phyloP scores from a whole-genome alignment of 345 rosid species.

The Citrus cavaleriei region DNA sequence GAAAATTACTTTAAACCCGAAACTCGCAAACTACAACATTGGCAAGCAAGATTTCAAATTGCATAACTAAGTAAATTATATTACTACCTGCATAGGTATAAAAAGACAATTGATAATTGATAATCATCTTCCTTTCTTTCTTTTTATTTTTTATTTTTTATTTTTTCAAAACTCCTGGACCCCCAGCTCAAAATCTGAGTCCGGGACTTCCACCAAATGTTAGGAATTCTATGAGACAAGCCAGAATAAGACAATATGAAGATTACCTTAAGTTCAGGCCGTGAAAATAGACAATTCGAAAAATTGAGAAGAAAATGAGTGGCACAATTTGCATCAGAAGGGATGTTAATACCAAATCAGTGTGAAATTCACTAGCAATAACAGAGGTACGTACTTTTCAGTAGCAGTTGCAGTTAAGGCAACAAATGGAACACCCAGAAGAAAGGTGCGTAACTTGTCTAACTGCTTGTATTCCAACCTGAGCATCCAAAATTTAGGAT shows the following conservation, averaged over 20 bases:
- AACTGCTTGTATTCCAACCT: conserved; percentile 50
- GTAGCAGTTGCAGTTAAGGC: conserved; percentile 54
- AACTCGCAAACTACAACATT: background rate
- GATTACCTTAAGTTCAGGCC: background rate
- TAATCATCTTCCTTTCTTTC: background rate
- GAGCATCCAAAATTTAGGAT: conserved; percentile 10
- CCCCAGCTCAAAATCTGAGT: background rate
- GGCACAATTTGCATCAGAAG: background rate
- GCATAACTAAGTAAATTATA: background rate
- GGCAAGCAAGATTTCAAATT: background rate
- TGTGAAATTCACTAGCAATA: background rate
- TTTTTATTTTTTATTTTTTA: background rate
- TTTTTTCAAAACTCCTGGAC: background rate
- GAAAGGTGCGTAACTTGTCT: conserved; percentile 31
- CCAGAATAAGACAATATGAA: background rate
- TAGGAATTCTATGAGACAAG: background rate
- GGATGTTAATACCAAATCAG: background rate
- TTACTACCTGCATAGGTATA: background rate
- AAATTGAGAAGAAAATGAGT: background rate
- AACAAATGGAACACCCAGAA: conserved; percentile 40
- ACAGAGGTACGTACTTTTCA: conserved; percentile 28
- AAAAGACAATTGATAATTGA: background rate
- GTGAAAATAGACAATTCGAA: background rate
- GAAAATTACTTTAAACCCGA: background rate
- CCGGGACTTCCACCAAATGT: background rate